These are phyloP conservation scores for Pezizomycotina sp. DNA, from an alignment of 2,329 filamentous ascomycete species.

Conservation along the genomic window DNA sequence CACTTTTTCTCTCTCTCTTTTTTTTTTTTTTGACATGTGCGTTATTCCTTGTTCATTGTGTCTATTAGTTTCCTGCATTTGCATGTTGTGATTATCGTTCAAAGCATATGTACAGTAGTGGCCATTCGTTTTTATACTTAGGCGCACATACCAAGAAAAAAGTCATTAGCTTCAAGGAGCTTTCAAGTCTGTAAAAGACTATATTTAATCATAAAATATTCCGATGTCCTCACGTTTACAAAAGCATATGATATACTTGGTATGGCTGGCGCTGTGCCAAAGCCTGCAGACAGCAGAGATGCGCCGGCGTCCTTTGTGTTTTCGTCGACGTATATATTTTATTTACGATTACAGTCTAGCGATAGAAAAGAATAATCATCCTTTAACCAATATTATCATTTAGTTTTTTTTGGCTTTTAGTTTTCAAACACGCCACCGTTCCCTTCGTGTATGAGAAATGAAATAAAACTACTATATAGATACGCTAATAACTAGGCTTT, in stretches of 20 bases:
- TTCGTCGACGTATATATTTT: background rate
- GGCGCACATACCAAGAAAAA: conserved; percentile 9
- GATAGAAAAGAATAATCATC: conserved; percentile 2
- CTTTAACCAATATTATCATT: too few relatives aligned
- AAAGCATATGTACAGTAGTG: conserved; percentile 4
- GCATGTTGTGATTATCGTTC: background rate
- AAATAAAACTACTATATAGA: too few relatives aligned
- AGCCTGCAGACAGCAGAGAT: conserved; percentile 1
- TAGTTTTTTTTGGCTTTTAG: too few relatives aligned
- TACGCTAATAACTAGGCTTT: too few relatives aligned
- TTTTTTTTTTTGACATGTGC: background rate
- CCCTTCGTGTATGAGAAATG: too few relatives aligned
- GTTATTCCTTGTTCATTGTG: background rate
- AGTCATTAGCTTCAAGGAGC: conserved; percentile 8
- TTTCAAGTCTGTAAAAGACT: background rate
- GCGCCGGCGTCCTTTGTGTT: background rate
- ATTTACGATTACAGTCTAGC: background rate
- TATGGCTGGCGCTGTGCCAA: background rate
- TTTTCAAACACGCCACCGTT: too few relatives aligned
- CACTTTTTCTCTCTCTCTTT: conserved; percentile 2
- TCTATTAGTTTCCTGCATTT: conserved; percentile 6
- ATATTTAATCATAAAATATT: background rate
- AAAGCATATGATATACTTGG: background rate
- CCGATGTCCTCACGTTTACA: background rate
- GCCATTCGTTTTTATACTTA: conserved; percentile 1